Base-by-base conservation (phyloP, 768 basidiomycete genomes). In the Symmetrospora coprosmae region DNA sequence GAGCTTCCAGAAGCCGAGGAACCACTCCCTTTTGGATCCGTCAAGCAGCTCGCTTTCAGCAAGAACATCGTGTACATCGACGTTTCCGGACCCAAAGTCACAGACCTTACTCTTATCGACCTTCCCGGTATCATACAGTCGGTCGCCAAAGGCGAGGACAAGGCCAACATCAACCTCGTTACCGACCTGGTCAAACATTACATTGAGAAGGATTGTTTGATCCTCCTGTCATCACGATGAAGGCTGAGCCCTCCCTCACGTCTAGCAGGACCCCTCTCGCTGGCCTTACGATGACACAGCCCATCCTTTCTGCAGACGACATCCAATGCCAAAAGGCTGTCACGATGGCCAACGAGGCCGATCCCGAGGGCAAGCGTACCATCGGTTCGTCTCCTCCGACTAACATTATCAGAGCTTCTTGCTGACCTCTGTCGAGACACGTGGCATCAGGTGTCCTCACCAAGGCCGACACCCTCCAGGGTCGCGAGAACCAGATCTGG, bases 211-310 rank as follows among this genome's bases (percentile, higher is more conserved):
- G 81, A 82, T 47, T 79, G 80, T 0, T 67, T 86, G 11, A 81
- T 85, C 52, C 74, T 86, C 1, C 77, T 84, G 0, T 81, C 0
- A 78, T 84, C 52, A 82, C 84, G 0, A 81, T 82, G 76, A 78
- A 73, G 48, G 82, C 83, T 81, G 61, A 25, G 70, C 4, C 14
- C 11, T 8, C 6, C 23, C 7, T 43, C 4, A 19, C 33, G 23
- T 19, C 35, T 5, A 16, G 14, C 27, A 9, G 11, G 21, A 50
- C 25, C 49, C 16, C 21, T 35, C 16, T 19, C 23, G 1, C 13
- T 14, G n/a, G 35, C 23, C 23, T 28, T 9, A 30, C 16, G n/a
- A 1, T 3, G 6, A 2, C 1, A 21, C 16, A n/a, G 2, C 1
- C 19, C n/a, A 19, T 39, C 4, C 35, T 2, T 27, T 11, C 45